A percentile compares a stretch with the other conserved stretches of the same genome.
Conservation (phyloP, 371 early-diverging fungal genomes). For the Batrachochytrium dendrobatidis region DNA sequence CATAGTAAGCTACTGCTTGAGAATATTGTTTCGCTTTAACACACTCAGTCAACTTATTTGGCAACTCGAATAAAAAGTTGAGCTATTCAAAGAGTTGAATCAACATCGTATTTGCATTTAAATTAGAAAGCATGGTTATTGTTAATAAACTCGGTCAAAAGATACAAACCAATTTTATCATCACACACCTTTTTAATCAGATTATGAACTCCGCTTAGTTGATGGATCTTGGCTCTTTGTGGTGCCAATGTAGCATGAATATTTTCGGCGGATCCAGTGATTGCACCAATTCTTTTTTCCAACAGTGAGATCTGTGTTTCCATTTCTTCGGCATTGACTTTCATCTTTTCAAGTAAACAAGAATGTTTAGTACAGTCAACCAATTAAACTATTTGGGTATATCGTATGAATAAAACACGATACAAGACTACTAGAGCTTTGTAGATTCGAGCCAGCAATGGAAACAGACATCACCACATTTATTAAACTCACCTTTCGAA, state of each 20-base stretch:
- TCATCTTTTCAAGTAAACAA: too few relatives aligned
- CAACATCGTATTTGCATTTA: conserved; percentile 1
- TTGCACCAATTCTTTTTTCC: conserved; percentile 58
- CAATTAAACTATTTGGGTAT: too few relatives aligned
- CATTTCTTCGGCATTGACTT: conserved; percentile 67
- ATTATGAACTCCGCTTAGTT: conserved; percentile 67
- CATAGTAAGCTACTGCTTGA: conserved; percentile 70
- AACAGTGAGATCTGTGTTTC: conserved; percentile 68
- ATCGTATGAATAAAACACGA: too few relatives aligned
- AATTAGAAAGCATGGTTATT: too few relatives aligned
- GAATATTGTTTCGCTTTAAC: conserved; percentile 51
- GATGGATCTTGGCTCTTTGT: conserved; percentile 64
- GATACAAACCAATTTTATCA: not conserved
- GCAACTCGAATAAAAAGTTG: conserved; percentile 81
- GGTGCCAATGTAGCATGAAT: conserved; percentile 56
- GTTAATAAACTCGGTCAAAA: too few relatives aligned
- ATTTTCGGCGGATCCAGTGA: conserved; percentile 45
- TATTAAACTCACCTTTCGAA: conserved; percentile 25
- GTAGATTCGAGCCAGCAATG: not conserved
- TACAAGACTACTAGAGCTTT: too few relatives aligned
- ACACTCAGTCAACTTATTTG: conserved; percentile 57
- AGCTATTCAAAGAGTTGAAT: conserved; percentile 33
- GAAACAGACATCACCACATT: not conserved
- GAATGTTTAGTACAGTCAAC: too few relatives aligned
- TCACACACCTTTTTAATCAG: conserved; percentile 49